Conservation (phyloP, 2,329 filamentous ascomycete genomes). For the Xylariaceae sp. region DNA sequence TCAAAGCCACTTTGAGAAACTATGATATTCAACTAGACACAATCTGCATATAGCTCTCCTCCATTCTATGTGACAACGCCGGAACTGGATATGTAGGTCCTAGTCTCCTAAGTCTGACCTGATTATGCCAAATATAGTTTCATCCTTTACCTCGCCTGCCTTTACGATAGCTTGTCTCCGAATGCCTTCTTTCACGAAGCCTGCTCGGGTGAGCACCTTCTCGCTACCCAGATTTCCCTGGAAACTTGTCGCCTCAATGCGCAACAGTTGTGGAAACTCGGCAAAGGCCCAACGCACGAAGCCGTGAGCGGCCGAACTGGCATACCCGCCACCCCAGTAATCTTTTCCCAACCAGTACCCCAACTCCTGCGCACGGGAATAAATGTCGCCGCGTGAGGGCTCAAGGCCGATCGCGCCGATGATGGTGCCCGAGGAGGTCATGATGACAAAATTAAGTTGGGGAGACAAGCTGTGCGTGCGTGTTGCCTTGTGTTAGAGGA, state of each 20-base stretch:
- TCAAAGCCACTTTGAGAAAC: no score
- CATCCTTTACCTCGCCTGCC: constrained; percentile 34
- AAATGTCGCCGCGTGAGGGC: constrained; percentile 30
- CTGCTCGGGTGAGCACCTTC: constrained; percentile 37
- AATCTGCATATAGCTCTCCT: no score
- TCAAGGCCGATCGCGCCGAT: constrained; percentile 40
- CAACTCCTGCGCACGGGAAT: constrained; percentile 40
- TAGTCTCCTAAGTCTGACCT: constrained; percentile 26
- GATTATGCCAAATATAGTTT: constrained; percentile 34
- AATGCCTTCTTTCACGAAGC: constrained; percentile 40
- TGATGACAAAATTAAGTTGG: constrained; percentile 32
- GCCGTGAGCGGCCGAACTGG: constrained; percentile 24
- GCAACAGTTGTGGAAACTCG: constrained; percentile 33
- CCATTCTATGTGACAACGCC: no score
- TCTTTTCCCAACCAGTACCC: constrained; percentile 44
- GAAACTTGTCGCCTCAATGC: constrained; percentile 37
- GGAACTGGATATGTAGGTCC: no score
- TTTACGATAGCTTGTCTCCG: constrained; percentile 39
- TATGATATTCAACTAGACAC: no score
- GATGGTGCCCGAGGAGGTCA: constrained; percentile 17
- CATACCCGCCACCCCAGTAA: constrained; percentile 37
- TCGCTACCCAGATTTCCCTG: constrained; percentile 37
- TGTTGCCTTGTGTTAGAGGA: no score
- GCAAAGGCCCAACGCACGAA: constrained; percentile 42
- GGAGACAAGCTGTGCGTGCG: constrained; percentile 1